A percentile compares a stretch with the other conserved stretches of the same genome.
phyloP scores from a whole-genome alignment of 2,329 filamentous ascomycete species.

The Lachnellula subtilissima region DNA sequence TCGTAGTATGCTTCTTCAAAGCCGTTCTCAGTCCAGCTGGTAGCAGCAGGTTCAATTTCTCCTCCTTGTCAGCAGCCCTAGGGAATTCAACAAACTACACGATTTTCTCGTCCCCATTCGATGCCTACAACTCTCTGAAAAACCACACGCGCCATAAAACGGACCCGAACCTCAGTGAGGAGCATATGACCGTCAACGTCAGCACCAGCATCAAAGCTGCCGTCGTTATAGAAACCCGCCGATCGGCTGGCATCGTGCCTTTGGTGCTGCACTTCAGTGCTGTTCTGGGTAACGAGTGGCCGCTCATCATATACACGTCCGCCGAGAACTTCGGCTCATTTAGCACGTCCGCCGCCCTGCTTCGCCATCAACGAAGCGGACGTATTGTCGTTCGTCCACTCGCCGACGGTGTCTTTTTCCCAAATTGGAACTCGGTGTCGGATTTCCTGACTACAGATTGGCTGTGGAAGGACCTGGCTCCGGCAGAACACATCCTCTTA shows the following conservation, averaged over 20 bases:
- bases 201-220: conserved; percentile 31
- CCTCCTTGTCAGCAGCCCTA: not conserved
- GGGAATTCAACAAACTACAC: conserved; percentile 2
- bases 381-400: conserved; percentile 36
- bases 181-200: conserved; percentile 15
- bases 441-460: conserved; percentile 29
- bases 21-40: not conserved
- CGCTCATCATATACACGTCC: conserved; percentile 39
- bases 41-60: not conserved
- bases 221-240: conserved; percentile 36
- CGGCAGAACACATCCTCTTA: conserved; percentile 48
- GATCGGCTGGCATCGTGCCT: conserved; percentile 32
- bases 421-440: conserved; percentile 34
- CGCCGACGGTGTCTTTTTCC: conserved; percentile 33
- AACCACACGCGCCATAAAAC: not conserved
- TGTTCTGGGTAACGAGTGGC: conserved; percentile 40
- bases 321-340: conserved; percentile 26
- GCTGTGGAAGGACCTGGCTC: conserved; percentile 43
- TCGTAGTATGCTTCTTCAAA: conserved; percentile 9
- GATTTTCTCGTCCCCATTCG: not conserved
- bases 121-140: conserved; percentile 3
- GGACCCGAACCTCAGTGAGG: conserved; percentile 1
- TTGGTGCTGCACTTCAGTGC: conserved; percentile 36
- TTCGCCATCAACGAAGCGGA: conserved; percentile 31
- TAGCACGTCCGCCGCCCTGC: conserved; percentile 34